Percentiles rank a stretch among this genome's conserved stretches.
Conservation (phyloP, 2,329 filamentous ascomycete species). For the Orbilia quercus region DNA sequence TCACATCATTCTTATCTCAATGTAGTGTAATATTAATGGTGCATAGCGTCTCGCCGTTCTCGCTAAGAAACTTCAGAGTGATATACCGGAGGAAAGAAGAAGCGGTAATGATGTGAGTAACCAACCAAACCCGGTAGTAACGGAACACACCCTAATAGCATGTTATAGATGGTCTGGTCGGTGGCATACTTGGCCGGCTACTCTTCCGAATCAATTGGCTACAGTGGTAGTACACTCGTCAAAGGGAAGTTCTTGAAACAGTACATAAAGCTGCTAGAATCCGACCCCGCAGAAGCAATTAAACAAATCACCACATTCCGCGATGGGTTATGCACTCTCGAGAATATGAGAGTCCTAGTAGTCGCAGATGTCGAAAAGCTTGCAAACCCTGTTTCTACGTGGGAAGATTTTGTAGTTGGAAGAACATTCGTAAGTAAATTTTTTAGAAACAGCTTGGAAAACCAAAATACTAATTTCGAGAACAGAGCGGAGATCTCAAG, state of each 20-base stretch:
- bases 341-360: slow-evolving; percentile 87
- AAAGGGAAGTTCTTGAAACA: slow-evolving; percentile 88
- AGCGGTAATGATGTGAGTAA: slow-evolving; percentile 72
- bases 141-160: background rate
- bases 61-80: slow-evolving; percentile 84
- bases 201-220: slow-evolving; percentile 78
- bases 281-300: slow-evolving; percentile 79
- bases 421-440: slow-evolving; percentile 40
- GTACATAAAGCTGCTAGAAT: slow-evolving; percentile 82
- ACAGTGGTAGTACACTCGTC: slow-evolving; percentile 83
- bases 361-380: slow-evolving; percentile 83
- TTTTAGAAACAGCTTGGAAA: background rate
- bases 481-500: slow-evolving; percentile 53
- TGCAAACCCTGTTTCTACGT: slow-evolving; percentile 78
- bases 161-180: slow-evolving; percentile 46
- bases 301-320: slow-evolving; percentile 81
- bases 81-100: slow-evolving; percentile 91
- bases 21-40: background rate
- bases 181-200: slow-evolving; percentile 65
- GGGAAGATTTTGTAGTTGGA: slow-evolving; percentile 73
- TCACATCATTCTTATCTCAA: background rate
- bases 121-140: too few relatives aligned
- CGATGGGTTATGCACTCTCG: slow-evolving; percentile 78
- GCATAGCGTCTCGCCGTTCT: slow-evolving; percentile 57
- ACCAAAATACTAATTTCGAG: slow-evolving; percentile 5